Conservation (phyloP, 805 yeast species). For the Lipomyces starkeyi region DNA sequence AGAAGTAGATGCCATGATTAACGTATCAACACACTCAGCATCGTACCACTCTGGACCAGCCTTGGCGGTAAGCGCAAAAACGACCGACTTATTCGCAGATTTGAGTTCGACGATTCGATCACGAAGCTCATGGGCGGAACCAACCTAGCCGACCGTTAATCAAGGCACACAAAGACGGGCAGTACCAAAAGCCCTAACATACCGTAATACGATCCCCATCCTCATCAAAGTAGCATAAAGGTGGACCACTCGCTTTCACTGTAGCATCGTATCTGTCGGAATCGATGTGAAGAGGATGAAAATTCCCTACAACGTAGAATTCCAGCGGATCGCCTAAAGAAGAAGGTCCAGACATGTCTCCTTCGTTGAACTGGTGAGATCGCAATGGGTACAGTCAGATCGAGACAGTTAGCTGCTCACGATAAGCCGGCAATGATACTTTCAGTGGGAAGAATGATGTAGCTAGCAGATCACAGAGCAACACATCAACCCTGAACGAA, state of each 20-base stretch:
- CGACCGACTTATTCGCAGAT: conserved; percentile 11
- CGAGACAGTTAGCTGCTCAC: background rate
- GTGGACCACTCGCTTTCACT: conserved; percentile 22
- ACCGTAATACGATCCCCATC: conserved; percentile 33
- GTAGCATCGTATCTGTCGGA: conserved; percentile 14
- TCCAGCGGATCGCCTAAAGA: background rate
- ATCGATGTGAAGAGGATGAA: conserved; percentile 11
- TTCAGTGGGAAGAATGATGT: background rate
- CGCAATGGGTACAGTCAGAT: background rate
- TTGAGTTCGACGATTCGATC: conserved; percentile 25
- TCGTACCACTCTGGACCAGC: conserved; percentile 28
- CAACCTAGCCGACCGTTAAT: conserved; percentile 19
- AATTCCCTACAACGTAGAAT: conserved; percentile 11
- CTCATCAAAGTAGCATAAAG: conserved; percentile 29
- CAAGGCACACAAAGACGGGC: background rate
- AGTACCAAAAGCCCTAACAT: background rate
- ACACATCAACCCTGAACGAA: background rate
- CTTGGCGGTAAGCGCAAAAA: conserved; percentile 18
- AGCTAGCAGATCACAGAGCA: background rate
- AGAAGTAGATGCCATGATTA: background rate
- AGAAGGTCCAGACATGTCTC: background rate
- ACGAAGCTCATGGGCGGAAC: conserved; percentile 19
- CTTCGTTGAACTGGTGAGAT: background rate
- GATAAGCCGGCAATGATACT: background rate
- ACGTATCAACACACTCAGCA: background rate